phyloP scores from a whole-genome alignment of 352 stramenopile species.

The Phytopythium litorale region DNA sequence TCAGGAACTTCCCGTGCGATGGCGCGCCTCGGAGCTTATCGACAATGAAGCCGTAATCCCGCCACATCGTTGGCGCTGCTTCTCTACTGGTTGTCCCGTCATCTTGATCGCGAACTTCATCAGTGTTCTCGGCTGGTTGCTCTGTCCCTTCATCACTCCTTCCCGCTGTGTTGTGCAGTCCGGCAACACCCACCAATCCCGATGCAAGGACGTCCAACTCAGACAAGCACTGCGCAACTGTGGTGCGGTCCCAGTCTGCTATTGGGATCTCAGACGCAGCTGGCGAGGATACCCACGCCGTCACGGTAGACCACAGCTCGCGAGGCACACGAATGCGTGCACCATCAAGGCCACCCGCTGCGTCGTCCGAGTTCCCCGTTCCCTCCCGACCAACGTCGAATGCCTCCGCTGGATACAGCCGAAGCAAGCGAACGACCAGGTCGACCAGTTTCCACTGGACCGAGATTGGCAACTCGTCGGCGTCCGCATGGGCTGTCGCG shows the following conservation, averaged over 20 bases:
- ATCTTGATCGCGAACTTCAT: not conserved
- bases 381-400: not conserved
- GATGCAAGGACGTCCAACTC: constrained; percentile 14
- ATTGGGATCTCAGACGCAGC: constrained; percentile 17
- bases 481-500: constrained; percentile 6
- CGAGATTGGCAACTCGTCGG: constrained; percentile 7
- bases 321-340: constrained; percentile 23
- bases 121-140: not conserved
- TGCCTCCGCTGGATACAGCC: constrained; percentile 21
- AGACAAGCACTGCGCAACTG: constrained; percentile 13
- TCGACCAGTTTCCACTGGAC: constrained; percentile 37
- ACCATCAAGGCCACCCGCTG: too few species aligned
- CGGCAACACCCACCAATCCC: constrained; percentile 26
- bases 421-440: constrained; percentile 32
- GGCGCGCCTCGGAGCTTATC: constrained; percentile 31
- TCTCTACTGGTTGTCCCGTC: not conserved
- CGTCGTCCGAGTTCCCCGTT: not conserved
- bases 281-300: constrained; percentile 24
- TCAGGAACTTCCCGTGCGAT: constrained; percentile 61
- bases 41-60: constrained; percentile 25
- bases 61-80: not conserved
- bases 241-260: constrained; percentile 27
- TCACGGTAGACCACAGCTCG: constrained; percentile 35
- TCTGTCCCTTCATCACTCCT: not conserved
- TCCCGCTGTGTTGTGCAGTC: constrained; percentile 19